Evolutionary conservation across 2,329 filamentous ascomycete species (phyloP).

Genomic region (Colletotrichum scovillei): DNA sequence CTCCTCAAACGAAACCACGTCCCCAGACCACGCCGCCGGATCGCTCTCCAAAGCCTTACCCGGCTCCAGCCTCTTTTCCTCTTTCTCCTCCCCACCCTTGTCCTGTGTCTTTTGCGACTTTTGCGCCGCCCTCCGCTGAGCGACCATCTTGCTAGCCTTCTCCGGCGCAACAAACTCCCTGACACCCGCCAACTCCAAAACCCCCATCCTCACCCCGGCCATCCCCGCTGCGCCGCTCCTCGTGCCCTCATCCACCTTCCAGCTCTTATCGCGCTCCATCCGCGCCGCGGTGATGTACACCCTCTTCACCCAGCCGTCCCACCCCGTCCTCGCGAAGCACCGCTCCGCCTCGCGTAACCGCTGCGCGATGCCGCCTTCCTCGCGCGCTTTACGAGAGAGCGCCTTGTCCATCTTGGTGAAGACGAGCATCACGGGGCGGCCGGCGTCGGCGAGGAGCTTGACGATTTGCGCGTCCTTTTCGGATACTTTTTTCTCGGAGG

Average conservation of each 20-base stretch:
- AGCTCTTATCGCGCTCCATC: constrained; percentile 46
- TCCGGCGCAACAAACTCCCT: constrained; percentile 11
- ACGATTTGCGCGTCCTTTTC: constrained; percentile 60
- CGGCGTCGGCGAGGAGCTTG: constrained; percentile 56
- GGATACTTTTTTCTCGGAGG: constrained; percentile 63
- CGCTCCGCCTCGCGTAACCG: constrained; percentile 29
- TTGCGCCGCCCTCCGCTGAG: not conserved
- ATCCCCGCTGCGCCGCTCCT: constrained; percentile 49
- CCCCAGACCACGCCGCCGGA: constrained; percentile 43
- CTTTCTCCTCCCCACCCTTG: not conserved
- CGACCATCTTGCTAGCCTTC: not conserved
- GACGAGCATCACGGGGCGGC: constrained; percentile 60
- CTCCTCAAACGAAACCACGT: constrained; percentile 49
- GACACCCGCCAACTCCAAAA: constrained; percentile 55
- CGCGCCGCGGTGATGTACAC: constrained; percentile 52
- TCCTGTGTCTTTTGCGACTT: not conserved
- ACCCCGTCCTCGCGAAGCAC: constrained; percentile 8
- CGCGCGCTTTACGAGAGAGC: constrained; percentile 38
- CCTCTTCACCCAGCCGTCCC: constrained; percentile 43
- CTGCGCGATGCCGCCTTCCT: constrained; percentile 38
- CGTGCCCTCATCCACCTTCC: constrained; percentile 18
- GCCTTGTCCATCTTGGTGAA: constrained; percentile 69
- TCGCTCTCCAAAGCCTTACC: constrained; percentile 30
- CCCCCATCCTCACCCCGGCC: constrained; percentile 51
- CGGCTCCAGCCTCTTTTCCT: constrained; percentile 14